These are phyloP conservation scores for Centrapalus pauciflorus DNA, from an alignment of 129 eudicot species.

Conservation along the genomic window DNA sequence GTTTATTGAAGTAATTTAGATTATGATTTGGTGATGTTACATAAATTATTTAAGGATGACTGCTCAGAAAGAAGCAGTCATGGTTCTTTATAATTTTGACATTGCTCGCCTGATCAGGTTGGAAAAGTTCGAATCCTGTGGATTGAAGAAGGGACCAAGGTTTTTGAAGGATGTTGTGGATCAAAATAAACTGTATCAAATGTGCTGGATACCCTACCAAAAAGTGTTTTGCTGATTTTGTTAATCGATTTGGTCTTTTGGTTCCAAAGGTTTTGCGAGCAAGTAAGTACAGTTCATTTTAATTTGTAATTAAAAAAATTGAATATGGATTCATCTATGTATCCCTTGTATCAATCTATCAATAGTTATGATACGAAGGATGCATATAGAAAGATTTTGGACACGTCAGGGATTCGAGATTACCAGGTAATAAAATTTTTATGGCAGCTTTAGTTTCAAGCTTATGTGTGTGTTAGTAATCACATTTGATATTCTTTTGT, in stretches of 20 bases:
- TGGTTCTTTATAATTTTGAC: too few relatives aligned
- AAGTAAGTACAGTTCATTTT: constrained; percentile 47
- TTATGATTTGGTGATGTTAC: too few relatives aligned
- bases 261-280: constrained; percentile 70
- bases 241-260: constrained; percentile 81
- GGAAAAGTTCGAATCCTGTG: too few relatives aligned
- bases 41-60: too few relatives aligned
- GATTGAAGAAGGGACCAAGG: too few relatives aligned
- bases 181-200: too few relatives aligned
- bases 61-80: too few relatives aligned
- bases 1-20: too few relatives aligned
- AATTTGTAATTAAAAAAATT: neutral
- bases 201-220: constrained; percentile 98
- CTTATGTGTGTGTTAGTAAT: neutral
- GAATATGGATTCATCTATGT: constrained; percentile 4
- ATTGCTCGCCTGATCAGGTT: too few relatives aligned
- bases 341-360: constrained; percentile 18
- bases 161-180: too few relatives aligned
- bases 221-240: constrained; percentile 72
- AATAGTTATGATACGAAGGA: constrained; percentile 62
- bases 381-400: constrained; percentile 76
- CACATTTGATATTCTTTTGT: neutral
- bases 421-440: constrained; percentile 58
- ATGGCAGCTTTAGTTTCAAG: neutral
- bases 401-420: constrained; percentile 51